Conservation (phyloP, 2,329 filamentous ascomycete species). For the Camillea tinctor region DNA sequence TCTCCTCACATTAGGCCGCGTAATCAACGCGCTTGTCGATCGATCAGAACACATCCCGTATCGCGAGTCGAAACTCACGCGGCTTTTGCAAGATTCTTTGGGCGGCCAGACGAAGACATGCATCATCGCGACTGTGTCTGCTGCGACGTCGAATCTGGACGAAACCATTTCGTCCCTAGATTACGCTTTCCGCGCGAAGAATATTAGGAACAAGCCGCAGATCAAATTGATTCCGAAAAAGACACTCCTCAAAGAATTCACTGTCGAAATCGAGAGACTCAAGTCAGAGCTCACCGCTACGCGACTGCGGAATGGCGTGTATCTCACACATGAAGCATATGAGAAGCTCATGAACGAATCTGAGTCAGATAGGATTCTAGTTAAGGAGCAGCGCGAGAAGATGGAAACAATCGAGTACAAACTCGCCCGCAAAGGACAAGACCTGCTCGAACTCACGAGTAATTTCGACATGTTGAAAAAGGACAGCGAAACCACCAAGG, state of each 20-base stretch:
- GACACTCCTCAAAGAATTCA: slow-evolving; percentile 86
- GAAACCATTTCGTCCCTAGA: slow-evolving; percentile 98
- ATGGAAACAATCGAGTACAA: slow-evolving; percentile 91
- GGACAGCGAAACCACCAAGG: slow-evolving; percentile 82
- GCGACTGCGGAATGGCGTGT: slow-evolving; percentile 90
- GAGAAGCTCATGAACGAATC: slow-evolving; percentile 90
- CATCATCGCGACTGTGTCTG: slow-evolving; percentile 95
- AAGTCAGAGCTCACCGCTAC: slow-evolving; percentile 93
- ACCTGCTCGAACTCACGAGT: slow-evolving; percentile 81
- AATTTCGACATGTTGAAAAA: slow-evolving; percentile 87
- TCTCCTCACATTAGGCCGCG: slow-evolving; percentile 86
- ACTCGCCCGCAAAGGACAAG: slow-evolving; percentile 88
- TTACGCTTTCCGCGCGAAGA: slow-evolving; percentile 97
- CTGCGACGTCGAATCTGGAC: slow-evolving; percentile 91
- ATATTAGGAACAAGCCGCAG: slow-evolving; percentile 97
- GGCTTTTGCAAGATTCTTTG: slow-evolving; percentile 91
- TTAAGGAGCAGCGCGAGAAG: slow-evolving; percentile 87
- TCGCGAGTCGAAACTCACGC: slow-evolving; percentile 93
- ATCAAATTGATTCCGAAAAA: slow-evolving; percentile 93
- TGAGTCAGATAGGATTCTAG: slow-evolving; percentile 86
- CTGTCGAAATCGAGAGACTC: slow-evolving; percentile 87
- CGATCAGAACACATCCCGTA: slow-evolving; percentile 84
- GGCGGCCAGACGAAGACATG: slow-evolving; percentile 96
- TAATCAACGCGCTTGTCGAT: slow-evolving; percentile 97
- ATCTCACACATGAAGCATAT: slow-evolving; percentile 82